Conservation (phyloP, 805 yeast species). For the Zygoascus ofunaensis region DNA sequence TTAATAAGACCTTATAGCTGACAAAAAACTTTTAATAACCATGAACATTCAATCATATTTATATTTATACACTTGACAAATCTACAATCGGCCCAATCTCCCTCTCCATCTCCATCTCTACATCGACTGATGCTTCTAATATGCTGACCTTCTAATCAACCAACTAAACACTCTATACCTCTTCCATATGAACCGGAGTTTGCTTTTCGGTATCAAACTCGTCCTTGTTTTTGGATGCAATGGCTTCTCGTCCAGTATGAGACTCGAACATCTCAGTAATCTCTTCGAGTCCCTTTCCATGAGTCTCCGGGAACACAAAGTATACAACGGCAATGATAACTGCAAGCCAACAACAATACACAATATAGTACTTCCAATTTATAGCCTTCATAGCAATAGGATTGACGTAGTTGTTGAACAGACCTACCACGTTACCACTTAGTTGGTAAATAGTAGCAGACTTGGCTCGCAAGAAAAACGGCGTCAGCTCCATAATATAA, state of each 20-base stretch:
- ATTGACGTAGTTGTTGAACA: conserved; percentile 28
- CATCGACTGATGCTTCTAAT: too few relatives aligned
- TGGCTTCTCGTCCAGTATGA: neutral
- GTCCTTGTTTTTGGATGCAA: neutral
- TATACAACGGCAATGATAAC: conserved; percentile 26
- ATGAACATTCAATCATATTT: too few relatives aligned
- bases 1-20: too few relatives aligned
- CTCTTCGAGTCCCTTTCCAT: conserved; percentile 37
- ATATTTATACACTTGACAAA: too few relatives aligned
- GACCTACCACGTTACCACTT: conserved; percentile 8
- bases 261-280: conserved; percentile 32
- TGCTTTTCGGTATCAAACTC: neutral
- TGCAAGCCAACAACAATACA: conserved; percentile 18
- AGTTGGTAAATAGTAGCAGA: conserved; percentile 28
- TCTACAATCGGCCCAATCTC: too few relatives aligned
- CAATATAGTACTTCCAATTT: conserved; percentile 38
- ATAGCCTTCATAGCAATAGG: conserved; percentile 35
- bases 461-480: conserved; percentile 30
- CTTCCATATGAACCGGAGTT: neutral
- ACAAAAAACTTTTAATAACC: too few relatives aligned
- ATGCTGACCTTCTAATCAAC: neutral
- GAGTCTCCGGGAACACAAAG: conserved; percentile 34
- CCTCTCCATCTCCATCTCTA: too few relatives aligned
- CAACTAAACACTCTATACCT: neutral
- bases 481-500: conserved; percentile 14